A percentile compares a stretch with the other conserved stretches of the same genome.
Conservation (phyloP, 306 rosid species). For the Glycine soja region DNA sequence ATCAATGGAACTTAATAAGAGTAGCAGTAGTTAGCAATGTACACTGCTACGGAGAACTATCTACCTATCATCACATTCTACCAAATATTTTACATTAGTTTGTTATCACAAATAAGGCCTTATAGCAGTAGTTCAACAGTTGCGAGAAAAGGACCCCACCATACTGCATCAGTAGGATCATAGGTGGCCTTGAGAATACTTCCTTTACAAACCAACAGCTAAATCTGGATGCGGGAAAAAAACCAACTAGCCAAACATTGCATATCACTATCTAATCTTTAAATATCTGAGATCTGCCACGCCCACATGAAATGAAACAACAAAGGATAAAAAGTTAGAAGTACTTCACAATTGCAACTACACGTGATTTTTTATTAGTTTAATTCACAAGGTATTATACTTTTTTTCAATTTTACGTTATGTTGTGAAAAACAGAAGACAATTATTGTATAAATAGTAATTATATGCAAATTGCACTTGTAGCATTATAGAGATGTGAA, state of each 20-base stretch:
- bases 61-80: conserved; percentile 64
- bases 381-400: neutral
- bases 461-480: neutral
- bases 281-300: conserved; percentile 46
- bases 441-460: neutral
- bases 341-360: conserved; percentile 15
- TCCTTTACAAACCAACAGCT: conserved; percentile 37
- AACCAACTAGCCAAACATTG: conserved; percentile 37
- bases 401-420: neutral
- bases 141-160: conserved; percentile 46
- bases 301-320: conserved; percentile 33
- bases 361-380: conserved; percentile 21
- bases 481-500: neutral
- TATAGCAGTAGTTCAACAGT: conserved; percentile 8
- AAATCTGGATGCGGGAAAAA: conserved; percentile 36
- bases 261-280: conserved; percentile 43
- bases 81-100: conserved; percentile 68
- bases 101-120: conserved; percentile 41
- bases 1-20: conserved; percentile 49
- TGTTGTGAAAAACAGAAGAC: conserved; percentile 9
- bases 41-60: conserved; percentile 63
- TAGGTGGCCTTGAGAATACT: conserved; percentile 43
- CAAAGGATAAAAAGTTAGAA: conserved; percentile 22
- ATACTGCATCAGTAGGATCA: conserved; percentile 45
- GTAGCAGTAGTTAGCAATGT: conserved; percentile 73